Conservation (phyloP, 2,329 filamentous ascomycete genomes). For the Xylogone sp. region DNA sequence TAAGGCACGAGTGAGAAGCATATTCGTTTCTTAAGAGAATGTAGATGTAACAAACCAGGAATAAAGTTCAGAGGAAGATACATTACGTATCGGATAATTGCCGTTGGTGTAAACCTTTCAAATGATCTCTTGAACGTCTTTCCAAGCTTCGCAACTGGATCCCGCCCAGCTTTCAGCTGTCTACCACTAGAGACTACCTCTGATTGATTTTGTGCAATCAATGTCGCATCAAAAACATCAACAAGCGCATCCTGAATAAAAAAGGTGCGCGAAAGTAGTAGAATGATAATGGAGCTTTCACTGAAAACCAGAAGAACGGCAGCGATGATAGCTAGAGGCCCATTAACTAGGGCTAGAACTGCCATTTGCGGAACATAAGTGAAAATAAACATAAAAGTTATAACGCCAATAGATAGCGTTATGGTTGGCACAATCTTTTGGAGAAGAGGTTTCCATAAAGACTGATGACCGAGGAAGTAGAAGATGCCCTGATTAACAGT, state of each 20-base stretch:
- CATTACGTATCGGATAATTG: conserved; percentile 62
- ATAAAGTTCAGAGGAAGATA: conserved; percentile 93
- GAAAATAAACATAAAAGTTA: conserved; percentile 79
- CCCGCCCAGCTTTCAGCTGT: conserved; percentile 60
- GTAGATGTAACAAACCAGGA: conserved; percentile 42
- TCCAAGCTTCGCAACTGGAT: conserved; percentile 52
- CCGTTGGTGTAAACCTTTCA: conserved; percentile 52
- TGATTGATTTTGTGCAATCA: conserved; percentile 47
- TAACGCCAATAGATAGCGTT: conserved; percentile 67
- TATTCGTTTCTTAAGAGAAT: too few relatives aligned
- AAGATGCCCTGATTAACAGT: conserved; percentile 45
- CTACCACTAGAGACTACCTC: conserved; percentile 71
- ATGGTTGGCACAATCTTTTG: conserved; percentile 58
- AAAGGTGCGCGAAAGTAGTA: conserved; percentile 61
- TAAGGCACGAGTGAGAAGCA: conserved; percentile 1
- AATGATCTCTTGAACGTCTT: conserved; percentile 56
- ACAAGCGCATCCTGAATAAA: conserved; percentile 78
- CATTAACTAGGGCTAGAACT: conserved; percentile 78
- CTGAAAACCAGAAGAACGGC: conserved; percentile 65
- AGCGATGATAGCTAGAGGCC: conserved; percentile 72
- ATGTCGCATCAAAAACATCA: conserved; percentile 81
- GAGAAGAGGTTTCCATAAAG: conserved; percentile 56
- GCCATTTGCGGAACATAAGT: conserved; percentile 84
- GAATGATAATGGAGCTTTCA: conserved; percentile 57
- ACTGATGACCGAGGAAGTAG: conserved; percentile 53